Evolutionary conservation across 495 filamentous ascomycete species (phyloP), one percentile per base, ranked within the genome.

Genomic region (Trichoderma virens): DNA sequence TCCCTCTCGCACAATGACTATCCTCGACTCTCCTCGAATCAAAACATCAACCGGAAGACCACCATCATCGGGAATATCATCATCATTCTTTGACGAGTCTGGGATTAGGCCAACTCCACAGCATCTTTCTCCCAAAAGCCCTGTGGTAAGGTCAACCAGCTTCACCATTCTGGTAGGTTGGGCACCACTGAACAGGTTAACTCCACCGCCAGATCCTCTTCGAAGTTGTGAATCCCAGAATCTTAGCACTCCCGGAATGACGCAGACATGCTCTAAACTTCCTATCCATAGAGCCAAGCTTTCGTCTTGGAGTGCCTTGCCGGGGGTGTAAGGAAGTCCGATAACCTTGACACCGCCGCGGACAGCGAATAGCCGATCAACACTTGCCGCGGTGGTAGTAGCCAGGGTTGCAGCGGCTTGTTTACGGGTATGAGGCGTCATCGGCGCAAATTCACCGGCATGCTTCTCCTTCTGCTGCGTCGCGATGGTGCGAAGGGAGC

Each of bases 361-460:
- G 0, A 70, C 80, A 67, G 61, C 69, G 7, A 69, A 73, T 25
- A 79, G 68, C 35, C 73, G 73, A 67, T 76, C 73, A 5, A 73
- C 67, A 20, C 77, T n/a, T n/a, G n/a, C n/a, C n/a, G n/a, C 72
- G 59, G 71, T 65, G 1, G 67, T 64, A 13, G 70, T 71, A 60
- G 70, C 67, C 51, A 60, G 34, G 2, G 68, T 66, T 35, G 66
- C 69, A 1, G 77, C 67, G 27, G 76, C 77, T 59, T 80, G 77
- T 59, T 86, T 86, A 61, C 90, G 82, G 2, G 92, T 91, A 38
- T 90, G 86, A 2, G 92, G 92, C 6, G 92, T 95, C 88, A 92
- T 90, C 0, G 91, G 92, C 1, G 86, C 88, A 61, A 96, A 87
- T 27, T 79, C 76, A 5, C 69, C 72, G 23, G 34, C 39, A 13